Evolutionary conservation across 306 rosid species (phyloP), one percentile per base, ranked within the genome.

Genomic region (Lathyrus tuberosus): DNA sequence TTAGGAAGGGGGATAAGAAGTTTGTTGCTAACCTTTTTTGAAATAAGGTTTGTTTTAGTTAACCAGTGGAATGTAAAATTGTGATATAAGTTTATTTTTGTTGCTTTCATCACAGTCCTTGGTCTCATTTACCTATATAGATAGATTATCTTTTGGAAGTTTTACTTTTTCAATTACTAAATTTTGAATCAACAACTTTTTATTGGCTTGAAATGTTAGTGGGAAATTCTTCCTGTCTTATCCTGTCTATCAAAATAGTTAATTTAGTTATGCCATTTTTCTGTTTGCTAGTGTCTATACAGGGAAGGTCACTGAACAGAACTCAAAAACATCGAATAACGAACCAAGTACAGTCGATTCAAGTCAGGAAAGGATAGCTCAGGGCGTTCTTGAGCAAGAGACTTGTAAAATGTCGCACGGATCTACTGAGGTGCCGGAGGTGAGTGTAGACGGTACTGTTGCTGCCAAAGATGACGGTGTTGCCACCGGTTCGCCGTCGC

Each of bases 401-500:
- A 63, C 57, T 16, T 71, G 84, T 49, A 84, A 82, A 69, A 76
- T 83, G 41, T 53, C 62, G 68, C 79, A 81, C 22, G 88, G 76
- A 81, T 76, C 77, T 40, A 22, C 72, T 8, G 96, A 88, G 68
- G 74, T 87, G 56, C 92, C 83, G 6, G 74, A 82, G 65, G 62
- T 53, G 58, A 70, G 33, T 22, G 82, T 70, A 43, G 70, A 69
- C 12, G 43, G 76, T 40, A 13, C 62, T 1, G 81, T 56, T 41
- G 64, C 73, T 43, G 14, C 53, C 24, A 76, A 81, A 47, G 79
- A 75, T 0, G 90, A 80, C 0, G 41, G 84, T 51, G 67, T 72
- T 42, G 68, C 76, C 9, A 73, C 69, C 42, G 91, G 78, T 67
- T 82, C 93, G 1, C 88, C 74, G 67, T 82, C 93, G 1, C 90